Percentiles rank a stretch among this genome's conserved stretches.
Conservation (phyloP, 2,329 filamentous ascomycete species). For the Ceratocystis alfenasii region DNA sequence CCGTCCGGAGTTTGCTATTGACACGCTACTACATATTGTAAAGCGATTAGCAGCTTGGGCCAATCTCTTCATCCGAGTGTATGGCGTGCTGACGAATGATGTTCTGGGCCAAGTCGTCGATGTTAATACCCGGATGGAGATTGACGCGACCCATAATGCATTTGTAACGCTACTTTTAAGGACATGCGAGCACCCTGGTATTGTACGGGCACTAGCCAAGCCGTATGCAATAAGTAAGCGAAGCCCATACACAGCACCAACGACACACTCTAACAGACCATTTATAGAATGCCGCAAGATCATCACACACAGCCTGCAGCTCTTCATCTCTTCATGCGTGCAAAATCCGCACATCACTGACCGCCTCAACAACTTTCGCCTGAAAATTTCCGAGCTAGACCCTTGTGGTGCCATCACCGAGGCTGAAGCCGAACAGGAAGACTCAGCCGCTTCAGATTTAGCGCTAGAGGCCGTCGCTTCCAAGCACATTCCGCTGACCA, state of each 20-base stretch:
- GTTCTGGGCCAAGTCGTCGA: conserved; percentile 37
- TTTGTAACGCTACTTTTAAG: conserved; percentile 52
- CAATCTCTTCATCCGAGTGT: conserved; percentile 42
- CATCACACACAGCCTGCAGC: conserved; percentile 40
- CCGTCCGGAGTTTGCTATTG: conserved; percentile 28
- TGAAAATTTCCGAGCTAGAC: conserved; percentile 43
- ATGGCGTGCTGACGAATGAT: conserved; percentile 38
- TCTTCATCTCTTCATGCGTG: conserved; percentile 45
- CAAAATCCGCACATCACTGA: conserved; percentile 44
- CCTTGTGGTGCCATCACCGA: not conserved
- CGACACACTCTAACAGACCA: conserved; percentile 1
- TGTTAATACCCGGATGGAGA: conserved; percentile 41
- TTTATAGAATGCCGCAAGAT: conserved; percentile 36
- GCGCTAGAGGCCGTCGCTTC: conserved; percentile 44
- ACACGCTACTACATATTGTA: conserved; percentile 41
- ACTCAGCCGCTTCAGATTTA: conserved; percentile 37
- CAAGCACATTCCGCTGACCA: conserved; percentile 56
- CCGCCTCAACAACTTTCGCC: conserved; percentile 46
- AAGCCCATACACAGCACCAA: not conserved
- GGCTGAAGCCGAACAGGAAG: conserved; percentile 23
- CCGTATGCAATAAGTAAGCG: conserved; percentile 31
- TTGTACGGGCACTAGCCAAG: conserved; percentile 43
- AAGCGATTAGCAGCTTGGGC: conserved; percentile 47
- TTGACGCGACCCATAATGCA: conserved; percentile 49
- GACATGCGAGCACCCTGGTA: conserved; percentile 46